These are phyloP conservation scores for Trypanosoma scelopori DNA, from an alignment of 208 protist genomes.

Conservation along the genomic window DNA sequence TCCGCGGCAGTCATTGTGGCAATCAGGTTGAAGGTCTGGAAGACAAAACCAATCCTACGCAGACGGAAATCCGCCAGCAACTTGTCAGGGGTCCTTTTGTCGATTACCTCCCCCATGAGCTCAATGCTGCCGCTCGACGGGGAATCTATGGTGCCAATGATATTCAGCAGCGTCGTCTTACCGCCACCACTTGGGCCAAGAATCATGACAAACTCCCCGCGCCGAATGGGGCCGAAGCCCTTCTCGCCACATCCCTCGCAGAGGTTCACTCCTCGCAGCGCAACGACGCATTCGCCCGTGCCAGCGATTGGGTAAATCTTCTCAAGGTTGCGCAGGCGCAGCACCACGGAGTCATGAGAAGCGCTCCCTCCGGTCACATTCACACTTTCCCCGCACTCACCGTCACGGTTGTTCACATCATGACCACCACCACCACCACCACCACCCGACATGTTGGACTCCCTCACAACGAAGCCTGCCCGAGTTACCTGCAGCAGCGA, in stretches of 20 bases:
- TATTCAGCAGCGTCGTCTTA: conserved; percentile 96
- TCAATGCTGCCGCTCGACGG: conserved; percentile 82
- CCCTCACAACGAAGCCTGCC: no score
- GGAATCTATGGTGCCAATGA: conserved; percentile 93
- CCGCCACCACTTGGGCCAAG: conserved; percentile 96
- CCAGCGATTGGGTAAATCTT: conserved; percentile 71
- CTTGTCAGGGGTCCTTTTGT: conserved; percentile 61
- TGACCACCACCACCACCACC: no score
- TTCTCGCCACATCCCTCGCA: conserved; percentile 28
- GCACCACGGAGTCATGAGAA: conserved; percentile 29
- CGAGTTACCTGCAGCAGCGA: no score
- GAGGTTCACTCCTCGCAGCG: conserved; percentile 67
- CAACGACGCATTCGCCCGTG: conserved; percentile 53
- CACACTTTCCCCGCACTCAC: no score
- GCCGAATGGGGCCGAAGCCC: conserved; percentile 71
- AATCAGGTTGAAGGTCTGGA: conserved; percentile 98
- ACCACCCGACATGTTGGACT: no score
- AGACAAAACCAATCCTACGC: conserved; percentile 95
- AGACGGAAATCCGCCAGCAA: conserved; percentile 92
- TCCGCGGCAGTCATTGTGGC: conserved; percentile 96
- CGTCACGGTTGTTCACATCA: no score
- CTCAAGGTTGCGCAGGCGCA: conserved; percentile 58
- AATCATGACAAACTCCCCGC: conserved; percentile 97
- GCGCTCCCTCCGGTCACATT: neutral
- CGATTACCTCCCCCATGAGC: conserved; percentile 79